Evolutionary conservation across 2,329 filamentous ascomycete species (phyloP), one percentile per base, ranked within the genome.

Genomic region (Volutella citrinella): DNA sequence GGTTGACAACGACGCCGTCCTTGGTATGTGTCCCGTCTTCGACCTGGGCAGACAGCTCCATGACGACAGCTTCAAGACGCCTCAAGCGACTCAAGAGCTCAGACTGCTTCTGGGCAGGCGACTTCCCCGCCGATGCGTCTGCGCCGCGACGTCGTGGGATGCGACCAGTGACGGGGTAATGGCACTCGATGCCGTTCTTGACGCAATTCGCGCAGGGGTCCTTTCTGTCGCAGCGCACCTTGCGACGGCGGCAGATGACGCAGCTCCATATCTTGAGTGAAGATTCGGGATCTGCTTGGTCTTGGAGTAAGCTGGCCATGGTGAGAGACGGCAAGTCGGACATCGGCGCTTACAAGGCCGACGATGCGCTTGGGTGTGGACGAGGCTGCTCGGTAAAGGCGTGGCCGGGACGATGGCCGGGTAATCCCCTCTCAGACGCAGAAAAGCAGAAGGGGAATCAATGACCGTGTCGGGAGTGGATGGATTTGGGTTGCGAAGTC

Each of bases 221-320:
- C 21, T 44, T 40, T 35, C 57, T 48, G 13, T 59, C 56, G 25
- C 57, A 59, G 5, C 46, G 49, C 9, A 57, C 32, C 20, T 60
- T 59, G 33, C 56, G 56, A 1, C 54, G 52, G 11, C 56, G 51
- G 26, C 56, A 60, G 15, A 47, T 49, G 17, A 59, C 43, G 27
- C 56, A 60, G 40, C 54, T 60, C 56, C 56, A 60, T 35, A 54
- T 50, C 10, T 46, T 52, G 29, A 57, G 46, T 16, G 41, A 33
- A 26, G 34, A 22, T 32, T 27, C 23, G 25, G 34, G 27, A 30
- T 34, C 29, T n/a, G 40, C 30, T 8, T 35, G 18, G 19, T 34
- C 22, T 10, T 30, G 29, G 25, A n/a, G n/a, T n/a, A n/a, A n/a
- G n/a, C n/a, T n/a, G n/a, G n/a, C n/a, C n/a, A n/a, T n/a, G n/a